phyloP scores from a whole-genome alignment of 768 basidiomycete species.

The Lentinus brumalis region DNA sequence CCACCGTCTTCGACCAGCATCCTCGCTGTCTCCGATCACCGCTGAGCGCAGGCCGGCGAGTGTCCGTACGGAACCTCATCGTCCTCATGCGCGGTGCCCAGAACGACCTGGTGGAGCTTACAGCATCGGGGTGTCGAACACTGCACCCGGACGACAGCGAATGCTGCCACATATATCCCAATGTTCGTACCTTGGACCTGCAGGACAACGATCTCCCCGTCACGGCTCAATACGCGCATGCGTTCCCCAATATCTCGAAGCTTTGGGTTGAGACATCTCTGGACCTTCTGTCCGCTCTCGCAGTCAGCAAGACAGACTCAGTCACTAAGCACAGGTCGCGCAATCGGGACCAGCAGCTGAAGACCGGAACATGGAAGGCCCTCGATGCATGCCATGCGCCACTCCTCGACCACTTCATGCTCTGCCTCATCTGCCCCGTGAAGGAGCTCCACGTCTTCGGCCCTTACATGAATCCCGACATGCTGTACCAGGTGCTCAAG shows the following conservation, averaged over 20 bases:
- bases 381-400: background rate
- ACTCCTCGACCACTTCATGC: background rate
- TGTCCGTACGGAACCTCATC: no score
- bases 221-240: background rate
- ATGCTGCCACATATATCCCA: background rate
- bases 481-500: background rate
- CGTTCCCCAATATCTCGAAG: background rate
- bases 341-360: background rate
- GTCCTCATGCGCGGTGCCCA: no score
- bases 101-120: background rate
- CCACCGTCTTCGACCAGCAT: no score
- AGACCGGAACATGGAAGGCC: background rate
- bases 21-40: no score
- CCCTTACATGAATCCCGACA: background rate
- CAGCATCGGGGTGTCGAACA: background rate
- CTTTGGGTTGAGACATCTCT: background rate
- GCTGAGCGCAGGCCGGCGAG: no score
- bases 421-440: background rate
- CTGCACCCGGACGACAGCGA: background rate
- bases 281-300: background rate
- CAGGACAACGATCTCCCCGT: background rate
- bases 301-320: background rate
- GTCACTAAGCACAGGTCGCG: background rate
- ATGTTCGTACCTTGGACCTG: background rate
- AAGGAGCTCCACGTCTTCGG: background rate